phyloP scores from a whole-genome alignment of 371 early-diverging fungal species.

The Dichotomocladium elegans region DNA sequence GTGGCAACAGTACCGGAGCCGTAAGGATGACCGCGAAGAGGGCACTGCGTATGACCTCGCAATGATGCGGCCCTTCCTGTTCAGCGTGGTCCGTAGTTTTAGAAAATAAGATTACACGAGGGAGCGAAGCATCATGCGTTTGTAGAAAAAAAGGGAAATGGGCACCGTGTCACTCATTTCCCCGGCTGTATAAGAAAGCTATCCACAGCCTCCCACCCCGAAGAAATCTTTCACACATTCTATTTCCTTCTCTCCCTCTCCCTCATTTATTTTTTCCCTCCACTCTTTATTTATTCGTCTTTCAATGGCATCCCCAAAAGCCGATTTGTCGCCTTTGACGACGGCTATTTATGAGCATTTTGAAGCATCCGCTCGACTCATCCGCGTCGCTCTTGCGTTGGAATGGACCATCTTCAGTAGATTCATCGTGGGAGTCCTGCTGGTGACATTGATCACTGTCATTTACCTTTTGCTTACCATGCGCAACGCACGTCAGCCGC shows the following conservation, averaged over 20 bases:
- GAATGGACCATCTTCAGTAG: slow-evolving; percentile 51
- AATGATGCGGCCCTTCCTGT: slow-evolving; percentile 19
- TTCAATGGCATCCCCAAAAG: not conserved
- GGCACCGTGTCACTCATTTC: too few relatives aligned
- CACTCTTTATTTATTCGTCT: not conserved
- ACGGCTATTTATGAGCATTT: slow-evolving; percentile 33
- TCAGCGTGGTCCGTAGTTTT: slow-evolving; percentile 17
- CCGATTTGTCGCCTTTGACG: slow-evolving; percentile 4
- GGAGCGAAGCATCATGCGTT: too few relatives aligned
- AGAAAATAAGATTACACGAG: not conserved
- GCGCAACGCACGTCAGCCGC: slow-evolving; percentile 36
- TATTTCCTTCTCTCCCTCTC: not conserved
- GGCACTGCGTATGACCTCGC: slow-evolving; percentile 13
- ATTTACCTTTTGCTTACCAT: slow-evolving; percentile 36
- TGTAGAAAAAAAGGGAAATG: too few relatives aligned
- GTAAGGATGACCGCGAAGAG: slow-evolving; percentile 18
- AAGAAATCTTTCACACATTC: not conserved
- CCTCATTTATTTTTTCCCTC: not conserved
- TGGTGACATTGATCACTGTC: slow-evolving; percentile 28
- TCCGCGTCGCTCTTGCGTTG: slow-evolving; percentile 31
- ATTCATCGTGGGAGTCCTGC: slow-evolving; percentile 24
- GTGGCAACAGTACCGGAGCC: slow-evolving; percentile 41
- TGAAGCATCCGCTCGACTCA: slow-evolving; percentile 31
- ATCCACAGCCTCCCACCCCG: too few relatives aligned
- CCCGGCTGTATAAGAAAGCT: too few relatives aligned